Conservation (phyloP, 2,329 filamentous ascomycete genomes). For the Fusarium pseudoanthophilum region DNA sequence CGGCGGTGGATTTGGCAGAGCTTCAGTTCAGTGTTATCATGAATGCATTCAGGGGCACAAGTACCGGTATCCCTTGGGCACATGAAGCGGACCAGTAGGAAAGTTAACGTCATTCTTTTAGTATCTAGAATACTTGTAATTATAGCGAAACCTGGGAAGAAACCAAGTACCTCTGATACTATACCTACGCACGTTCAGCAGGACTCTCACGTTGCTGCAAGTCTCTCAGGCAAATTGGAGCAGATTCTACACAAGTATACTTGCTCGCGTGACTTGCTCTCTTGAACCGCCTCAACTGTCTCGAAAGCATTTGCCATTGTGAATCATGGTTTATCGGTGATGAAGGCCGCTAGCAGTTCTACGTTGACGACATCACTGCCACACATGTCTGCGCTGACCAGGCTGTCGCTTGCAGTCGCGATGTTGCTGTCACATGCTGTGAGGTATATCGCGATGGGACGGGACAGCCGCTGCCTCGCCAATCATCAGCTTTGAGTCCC, state of each 20-base stretch:
- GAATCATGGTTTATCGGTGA: fast-evolving
- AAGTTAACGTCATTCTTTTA: fast-evolving
- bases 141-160: neutral
- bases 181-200: neutral
- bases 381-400: neutral
- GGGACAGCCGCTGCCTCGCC: neutral
- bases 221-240: fast-evolving
- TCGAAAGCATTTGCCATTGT: neutral
- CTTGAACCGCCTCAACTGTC: fast-evolving
- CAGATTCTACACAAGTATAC: neutral
- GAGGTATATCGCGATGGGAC: too few species aligned
- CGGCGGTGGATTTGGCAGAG: neutral
- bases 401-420: neutral
- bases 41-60: neutral
- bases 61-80: fast-evolving
- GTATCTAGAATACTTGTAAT: neutral
- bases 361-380: fast-evolving
- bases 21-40: fast-evolving
- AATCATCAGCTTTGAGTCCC: neutral
- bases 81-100: neutral
- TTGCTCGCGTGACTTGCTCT: neutral
- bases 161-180: neutral
- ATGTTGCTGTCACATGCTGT: neutral
- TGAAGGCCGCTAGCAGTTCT: fast-evolving
- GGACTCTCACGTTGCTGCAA: neutral